These are phyloP conservation scores for Theobroma grandiflorum DNA, from an alignment of 441 rosid species.

Conservation along the genomic window DNA sequence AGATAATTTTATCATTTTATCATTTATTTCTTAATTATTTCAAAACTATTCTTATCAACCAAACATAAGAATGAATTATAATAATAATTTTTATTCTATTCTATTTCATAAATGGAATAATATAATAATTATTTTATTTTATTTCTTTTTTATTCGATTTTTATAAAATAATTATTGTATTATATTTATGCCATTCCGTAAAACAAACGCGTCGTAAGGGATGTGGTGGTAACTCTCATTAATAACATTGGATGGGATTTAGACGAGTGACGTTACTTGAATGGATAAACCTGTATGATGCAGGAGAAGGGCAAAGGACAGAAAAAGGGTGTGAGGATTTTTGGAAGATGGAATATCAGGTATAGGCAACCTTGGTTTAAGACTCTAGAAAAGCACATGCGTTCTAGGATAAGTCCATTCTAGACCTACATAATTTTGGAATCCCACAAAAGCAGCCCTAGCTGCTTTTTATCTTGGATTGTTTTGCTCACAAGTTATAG, in stretches of 20 bases:
- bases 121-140: too few relatives aligned
- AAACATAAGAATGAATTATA: too few relatives aligned
- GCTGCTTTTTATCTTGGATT: conserved; percentile 25
- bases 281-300: not conserved
- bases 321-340: conserved; percentile 19
- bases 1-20: too few relatives aligned
- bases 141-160: too few relatives aligned
- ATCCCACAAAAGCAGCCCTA: conserved; percentile 27
- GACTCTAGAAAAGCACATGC: conserved; percentile 32
- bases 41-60: too few relatives aligned
- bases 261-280: not conserved
- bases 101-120: too few relatives aligned
- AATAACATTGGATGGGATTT: not conserved
- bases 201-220: too few relatives aligned
- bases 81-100: too few relatives aligned
- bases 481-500: conserved; percentile 10
- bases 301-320: not conserved
- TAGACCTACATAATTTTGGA: conserved; percentile 25
- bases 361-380: conserved; percentile 33
- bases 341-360: conserved; percentile 12
- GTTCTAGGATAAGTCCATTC: conserved; percentile 38
- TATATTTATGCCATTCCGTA: too few relatives aligned
- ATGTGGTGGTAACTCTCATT: not conserved
- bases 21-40: too few relatives aligned
- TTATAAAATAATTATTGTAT: too few relatives aligned